phyloP scores from a whole-genome alignment of 345 rosid genomes.

The Gossypium longicalyx region DNA sequence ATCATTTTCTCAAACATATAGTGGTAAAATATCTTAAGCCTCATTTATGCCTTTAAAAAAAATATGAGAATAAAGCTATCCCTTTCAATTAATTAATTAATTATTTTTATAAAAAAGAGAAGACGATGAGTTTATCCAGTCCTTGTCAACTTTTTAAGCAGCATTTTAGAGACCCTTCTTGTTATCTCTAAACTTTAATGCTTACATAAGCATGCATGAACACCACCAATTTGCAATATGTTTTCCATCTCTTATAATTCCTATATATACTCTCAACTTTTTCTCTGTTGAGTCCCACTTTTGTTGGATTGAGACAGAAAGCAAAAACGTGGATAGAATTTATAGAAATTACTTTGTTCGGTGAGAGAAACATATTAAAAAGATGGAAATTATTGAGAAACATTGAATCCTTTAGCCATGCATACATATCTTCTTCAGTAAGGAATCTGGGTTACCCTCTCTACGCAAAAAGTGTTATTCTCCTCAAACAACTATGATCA shows the following conservation, averaged over 20 bases:
- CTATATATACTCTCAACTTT: constrained; percentile 9
- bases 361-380: not conserved
- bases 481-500: too few species aligned
- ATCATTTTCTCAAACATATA: not conserved
- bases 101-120: too few species aligned
- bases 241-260: constrained; percentile 17
- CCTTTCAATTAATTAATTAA: not conserved
- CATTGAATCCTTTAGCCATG: not conserved
- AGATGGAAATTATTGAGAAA: not conserved
- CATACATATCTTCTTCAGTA: constrained; percentile 20
- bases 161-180: too few species aligned
- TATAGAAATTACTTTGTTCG: constrained; percentile 22
- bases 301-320: constrained; percentile 29
- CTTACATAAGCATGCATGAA: not conserved
- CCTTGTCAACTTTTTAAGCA: constrained; percentile 13
- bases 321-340: constrained; percentile 18
- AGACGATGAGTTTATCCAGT: constrained; percentile 13
- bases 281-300: constrained; percentile 13
- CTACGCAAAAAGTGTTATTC: constrained; percentile 8
- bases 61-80: not conserved
- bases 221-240: constrained; percentile 20
- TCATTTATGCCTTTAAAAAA: too few species aligned
- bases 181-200: too few species aligned
- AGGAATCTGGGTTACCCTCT: constrained; percentile 22
- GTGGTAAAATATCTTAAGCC: not conserved